phyloP scores from a whole-genome alignment of 2,329 filamentous ascomycete genomes.

The Hypoxylon sp. region DNA sequence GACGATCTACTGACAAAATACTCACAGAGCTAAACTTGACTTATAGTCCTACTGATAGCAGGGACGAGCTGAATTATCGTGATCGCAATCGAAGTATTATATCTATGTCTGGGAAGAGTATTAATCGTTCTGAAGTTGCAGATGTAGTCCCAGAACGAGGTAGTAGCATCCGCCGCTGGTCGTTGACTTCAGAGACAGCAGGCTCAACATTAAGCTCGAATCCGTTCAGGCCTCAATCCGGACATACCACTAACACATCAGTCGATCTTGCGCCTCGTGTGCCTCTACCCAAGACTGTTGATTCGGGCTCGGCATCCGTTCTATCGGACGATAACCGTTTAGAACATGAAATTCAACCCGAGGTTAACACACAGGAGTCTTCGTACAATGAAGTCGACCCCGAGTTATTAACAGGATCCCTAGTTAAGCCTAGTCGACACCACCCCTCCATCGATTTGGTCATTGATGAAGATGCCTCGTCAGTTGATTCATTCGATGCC shows the following conservation, averaged over 20 bases:
- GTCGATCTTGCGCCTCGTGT: slow-evolving; percentile 56
- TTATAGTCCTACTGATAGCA: slow-evolving; percentile 25
- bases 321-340: slow-evolving; percentile 12
- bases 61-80: slow-evolving; percentile 36
- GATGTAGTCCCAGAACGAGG: slow-evolving; percentile 57
- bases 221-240: slow-evolving; percentile 59
- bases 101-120: slow-evolving; percentile 46
- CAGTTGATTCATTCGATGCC: slow-evolving; percentile 44
- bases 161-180: slow-evolving; percentile 59
- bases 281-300: slow-evolving; percentile 38
- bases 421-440: slow-evolving; percentile 9
- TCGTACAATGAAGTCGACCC: slow-evolving; percentile 11
- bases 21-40: slow-evolving; percentile 39
- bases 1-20: slow-evolving; percentile 36
- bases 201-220: slow-evolving; percentile 61
- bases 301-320: slow-evolving; percentile 31
- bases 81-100: slow-evolving; percentile 47
- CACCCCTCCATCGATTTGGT: slow-evolving; percentile 40
- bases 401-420: slow-evolving; percentile 28
- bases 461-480: slow-evolving; percentile 47
- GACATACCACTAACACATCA: slow-evolving; percentile 63
- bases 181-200: slow-evolving; percentile 60
- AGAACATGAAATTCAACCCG: slow-evolving; percentile 30
- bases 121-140: slow-evolving; percentile 55
- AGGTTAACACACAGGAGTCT: slow-evolving; percentile 17